Base-by-base conservation (phyloP, 345 rosid genomes). In the Gossypium stocksii region DNA sequence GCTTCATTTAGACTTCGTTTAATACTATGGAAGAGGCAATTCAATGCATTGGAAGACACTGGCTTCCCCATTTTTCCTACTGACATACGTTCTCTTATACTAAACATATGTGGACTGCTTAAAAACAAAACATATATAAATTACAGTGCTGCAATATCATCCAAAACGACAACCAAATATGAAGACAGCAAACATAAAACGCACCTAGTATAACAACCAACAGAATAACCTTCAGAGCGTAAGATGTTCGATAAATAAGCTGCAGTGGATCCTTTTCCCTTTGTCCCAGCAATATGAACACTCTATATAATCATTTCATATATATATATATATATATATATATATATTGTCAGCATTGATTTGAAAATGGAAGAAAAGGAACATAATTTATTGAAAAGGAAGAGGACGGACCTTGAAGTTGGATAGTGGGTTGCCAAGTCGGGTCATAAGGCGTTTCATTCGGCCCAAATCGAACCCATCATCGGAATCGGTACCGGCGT, bases 221-320 rank as follows among this genome's bases (percentile, higher is more conserved):
- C 96, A 2, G 82, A 77, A 72, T 89, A 91, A 14, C 93, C 99
- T 84, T 87, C 89, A 1, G 89, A 84, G 45, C 87, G 80, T 61
- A 95, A 81, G 58, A 95, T 90, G 76, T 83, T 95, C 2, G 98
- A 90, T 45, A 95, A 78, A 79, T 85, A 91, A 59, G 99, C 93
- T 56, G 94, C 89, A 9, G 98, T 93, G 29, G 97, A 95, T 16
- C 98, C 97, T 86, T 93, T 95, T 66, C 97, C 99, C 74, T 95
- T 93, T 1, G 98, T 95, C 72, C 99, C 99, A 66, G 98, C 94
- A 60, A 95, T 85, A 76, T 95, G 99, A 81, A 95, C 77, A 11
- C 86, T 82, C 97, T 91, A 16, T 69, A 51, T 51, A 51, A 51
- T 69, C 2, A 29, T 48, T 23, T 1, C 4, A 45, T 34, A 34